These are phyloP conservation scores for Fusarium torreyae DNA, from an alignment of 2,329 filamentous ascomycete species.

Conservation along the genomic window DNA sequence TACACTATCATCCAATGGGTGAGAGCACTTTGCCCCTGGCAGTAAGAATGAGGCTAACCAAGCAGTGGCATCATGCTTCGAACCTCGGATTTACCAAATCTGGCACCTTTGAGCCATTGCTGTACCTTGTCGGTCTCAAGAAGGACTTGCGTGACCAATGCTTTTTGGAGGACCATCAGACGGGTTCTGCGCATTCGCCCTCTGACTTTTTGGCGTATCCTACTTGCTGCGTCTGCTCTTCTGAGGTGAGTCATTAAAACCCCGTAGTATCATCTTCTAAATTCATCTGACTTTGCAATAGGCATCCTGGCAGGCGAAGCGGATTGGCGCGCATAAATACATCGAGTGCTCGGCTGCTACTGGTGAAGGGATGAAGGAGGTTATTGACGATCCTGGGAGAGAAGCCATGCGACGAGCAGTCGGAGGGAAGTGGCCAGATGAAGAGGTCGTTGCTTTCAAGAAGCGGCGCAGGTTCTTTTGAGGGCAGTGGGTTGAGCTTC, in stretches of 20 bases:
- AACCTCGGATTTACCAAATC: slow-evolving; percentile 48
- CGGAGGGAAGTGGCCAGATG: slow-evolving; percentile 15
- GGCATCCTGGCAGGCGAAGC: slow-evolving; percentile 53
- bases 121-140: slow-evolving; percentile 56
- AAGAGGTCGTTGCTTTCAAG: slow-evolving; percentile 11
- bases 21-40: not conserved
- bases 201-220: slow-evolving; percentile 39
- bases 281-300: slow-evolving; percentile 30
- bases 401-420: slow-evolving; percentile 46
- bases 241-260: slow-evolving; percentile 46
- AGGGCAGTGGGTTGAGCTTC: too few relatives aligned
- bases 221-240: slow-evolving; percentile 52
- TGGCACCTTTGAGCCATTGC: slow-evolving; percentile 39
- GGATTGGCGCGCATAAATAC: slow-evolving; percentile 52
- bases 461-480: slow-evolving; percentile 44
- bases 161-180: slow-evolving; percentile 43
- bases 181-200: slow-evolving; percentile 13
- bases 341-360: slow-evolving; percentile 57
- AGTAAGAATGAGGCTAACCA: not conserved
- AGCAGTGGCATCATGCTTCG: slow-evolving; percentile 53
- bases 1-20: slow-evolving; percentile 57
- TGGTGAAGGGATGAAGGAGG: slow-evolving; percentile 53
- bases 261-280: rapidly evolving
- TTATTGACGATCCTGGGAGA: slow-evolving; percentile 50
- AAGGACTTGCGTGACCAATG: slow-evolving; percentile 52